Base-by-base conservation (phyloP, 139 green algal genomes). In the Deuterostichococcus epilithicus region DNA sequence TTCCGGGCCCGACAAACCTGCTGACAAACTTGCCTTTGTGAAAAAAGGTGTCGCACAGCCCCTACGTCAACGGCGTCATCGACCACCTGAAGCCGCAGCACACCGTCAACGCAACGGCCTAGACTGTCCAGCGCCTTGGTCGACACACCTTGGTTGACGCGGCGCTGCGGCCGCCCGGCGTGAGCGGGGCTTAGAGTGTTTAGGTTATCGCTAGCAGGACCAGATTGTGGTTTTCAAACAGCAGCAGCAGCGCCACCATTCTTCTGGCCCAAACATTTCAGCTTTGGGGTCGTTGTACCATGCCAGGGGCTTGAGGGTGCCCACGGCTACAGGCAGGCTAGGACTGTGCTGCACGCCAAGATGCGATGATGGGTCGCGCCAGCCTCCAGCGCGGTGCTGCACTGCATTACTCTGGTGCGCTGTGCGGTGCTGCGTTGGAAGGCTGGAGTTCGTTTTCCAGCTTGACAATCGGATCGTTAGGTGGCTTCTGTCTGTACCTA, bases 31-130 rank as follows among this genome's bases (percentile, higher is more conserved):
- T n/a, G n/a, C n/a, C n/a, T n/a, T n/a, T 52, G 42, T 52, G 42
- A 8, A 52, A 52, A 52, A 13, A 75, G 44, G 38, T 82, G 37
- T 70, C 67, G 34, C 78, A 82, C 65, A 78, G 72, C 18, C 65
- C 72, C 23, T 73, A 71, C 25, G 77, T 78, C 65, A 47, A n/a
- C 35, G 72, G 72, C 37, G 78, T 78, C 25, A 39, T 78, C 25
- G 72, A 82, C 44, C 78, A 82, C n/a, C 72, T 82, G 34, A 58
- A 60, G 36, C 73, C 73, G 52, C 52, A 63, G 52, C 52, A 63
- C 52, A 63, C 52, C 5, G 52, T 63, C 28, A 20, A 20, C 52
- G 52, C 52, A 3, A 63, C 52, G 28, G 52, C 52, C 3, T 63
- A n/a, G 52, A 63, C 5, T 63, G 52, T 28, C 52, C 52, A 52